phyloP scores from a whole-genome alignment of 768 basidiomycete species.

The Gelatoporia subvermispora region DNA sequence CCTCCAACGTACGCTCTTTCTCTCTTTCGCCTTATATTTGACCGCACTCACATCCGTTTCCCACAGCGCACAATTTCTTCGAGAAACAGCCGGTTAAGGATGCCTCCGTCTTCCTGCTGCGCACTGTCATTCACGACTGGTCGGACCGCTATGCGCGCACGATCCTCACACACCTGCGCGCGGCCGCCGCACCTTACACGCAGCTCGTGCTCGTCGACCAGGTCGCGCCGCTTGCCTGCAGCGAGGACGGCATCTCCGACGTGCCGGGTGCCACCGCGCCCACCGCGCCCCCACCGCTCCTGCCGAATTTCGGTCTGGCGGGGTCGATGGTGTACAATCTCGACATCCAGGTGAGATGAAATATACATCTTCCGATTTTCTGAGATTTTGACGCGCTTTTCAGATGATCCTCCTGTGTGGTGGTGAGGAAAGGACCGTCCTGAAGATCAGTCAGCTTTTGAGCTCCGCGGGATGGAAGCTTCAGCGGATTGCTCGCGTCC shows the following conservation, averaged over 20 bases:
- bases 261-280: background rate
- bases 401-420: too few species aligned
- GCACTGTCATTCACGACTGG: conserved; percentile 29
- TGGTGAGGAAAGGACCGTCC: too few species aligned
- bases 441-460: too few species aligned
- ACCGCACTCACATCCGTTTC: too few species aligned
- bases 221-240: conserved; percentile 19
- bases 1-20: too few species aligned
- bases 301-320: conserved; percentile 18
- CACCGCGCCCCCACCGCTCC: conserved; percentile 17
- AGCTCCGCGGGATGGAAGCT: too few species aligned
- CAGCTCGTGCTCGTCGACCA: conserved; percentile 23
- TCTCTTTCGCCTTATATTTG: too few species aligned
- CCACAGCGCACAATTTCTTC: conserved; percentile 20
- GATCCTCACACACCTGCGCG: conserved; percentile 22
- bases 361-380: too few species aligned
- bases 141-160: conserved; percentile 23
- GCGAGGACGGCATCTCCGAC: conserved; percentile 8
- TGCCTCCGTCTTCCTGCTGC: conserved; percentile 24
- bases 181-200: conserved; percentile 15
- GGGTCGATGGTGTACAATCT: conserved; percentile 9
- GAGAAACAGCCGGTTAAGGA: conserved; percentile 18
- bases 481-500: too few species aligned
- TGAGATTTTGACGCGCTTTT: too few species aligned
- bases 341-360: conserved; percentile 17